phyloP scores from a whole-genome alignment of 2,329 filamentous ascomycete species.

The Rhynchosporium secalis region DNA sequence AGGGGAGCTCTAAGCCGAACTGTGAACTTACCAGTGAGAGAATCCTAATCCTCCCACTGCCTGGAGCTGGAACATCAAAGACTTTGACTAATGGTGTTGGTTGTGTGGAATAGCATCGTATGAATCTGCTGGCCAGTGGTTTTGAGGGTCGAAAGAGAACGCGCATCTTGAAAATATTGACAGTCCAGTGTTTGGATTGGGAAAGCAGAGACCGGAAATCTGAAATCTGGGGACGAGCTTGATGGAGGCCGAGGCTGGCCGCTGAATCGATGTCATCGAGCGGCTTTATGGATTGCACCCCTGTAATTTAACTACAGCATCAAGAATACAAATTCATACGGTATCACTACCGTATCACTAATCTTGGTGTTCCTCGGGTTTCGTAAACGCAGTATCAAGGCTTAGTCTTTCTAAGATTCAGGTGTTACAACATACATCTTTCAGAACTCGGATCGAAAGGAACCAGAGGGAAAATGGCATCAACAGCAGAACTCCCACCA shows the following conservation, averaged over 20 bases:
- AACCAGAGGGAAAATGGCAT: constrained; percentile 5
- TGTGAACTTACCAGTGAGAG: constrained; percentile 46
- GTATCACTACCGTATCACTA: too few species aligned
- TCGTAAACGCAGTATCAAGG: neutral
- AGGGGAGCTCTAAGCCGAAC: constrained; percentile 3
- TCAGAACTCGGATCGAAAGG: too few species aligned
- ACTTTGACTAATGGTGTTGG: constrained; percentile 24
- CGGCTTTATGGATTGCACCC: neutral
- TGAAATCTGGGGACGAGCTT: constrained; percentile 13
- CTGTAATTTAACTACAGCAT: neutral
- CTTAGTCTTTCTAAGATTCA: too few species aligned
- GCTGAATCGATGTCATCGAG: constrained; percentile 17
- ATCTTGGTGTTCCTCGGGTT: neutral
- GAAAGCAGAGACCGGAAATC: neutral
- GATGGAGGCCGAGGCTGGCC: constrained; percentile 13
- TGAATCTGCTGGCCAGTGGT: constrained; percentile 12
- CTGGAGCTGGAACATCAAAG: constrained; percentile 27
- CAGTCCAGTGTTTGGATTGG: neutral
- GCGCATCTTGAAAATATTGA: constrained; percentile 15
- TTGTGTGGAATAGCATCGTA: constrained; percentile 22
- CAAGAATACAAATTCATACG: too few species aligned
- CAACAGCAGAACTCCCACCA: constrained; percentile 49
- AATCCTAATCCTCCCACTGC: constrained; percentile 74
- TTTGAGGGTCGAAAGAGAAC: constrained; percentile 8
- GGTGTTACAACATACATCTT: too few species aligned